These are phyloP conservation scores for Podospora comata DNA, from an alignment of 495 filamentous ascomycete genomes.

Conservation along the genomic window DNA sequence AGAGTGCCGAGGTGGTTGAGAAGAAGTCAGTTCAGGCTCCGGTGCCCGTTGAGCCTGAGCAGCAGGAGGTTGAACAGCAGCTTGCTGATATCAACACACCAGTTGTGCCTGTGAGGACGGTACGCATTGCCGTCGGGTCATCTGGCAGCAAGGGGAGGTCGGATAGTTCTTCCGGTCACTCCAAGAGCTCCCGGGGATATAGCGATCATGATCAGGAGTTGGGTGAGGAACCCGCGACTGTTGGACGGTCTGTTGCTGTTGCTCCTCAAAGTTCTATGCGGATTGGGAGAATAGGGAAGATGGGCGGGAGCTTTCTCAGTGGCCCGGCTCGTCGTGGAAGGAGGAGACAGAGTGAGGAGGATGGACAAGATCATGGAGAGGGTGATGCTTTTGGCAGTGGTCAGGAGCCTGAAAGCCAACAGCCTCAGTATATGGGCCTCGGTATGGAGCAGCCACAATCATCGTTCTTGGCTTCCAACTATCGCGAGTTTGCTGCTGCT, in stretches of 20 bases:
- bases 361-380: slow-evolving; percentile 44
- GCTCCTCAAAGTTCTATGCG: slow-evolving; percentile 66
- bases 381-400: slow-evolving; percentile 30
- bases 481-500: slow-evolving; percentile 36
- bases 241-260: slow-evolving; percentile 46
- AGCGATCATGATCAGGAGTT: slow-evolving; percentile 42
- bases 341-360: slow-evolving; percentile 71
- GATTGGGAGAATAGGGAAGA: slow-evolving; percentile 67
- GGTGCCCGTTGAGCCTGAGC: slow-evolving; percentile 20
- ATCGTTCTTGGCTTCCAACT: slow-evolving; percentile 36
- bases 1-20: slow-evolving; percentile 31
- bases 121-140: slow-evolving; percentile 54
- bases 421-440: slow-evolving; percentile 36
- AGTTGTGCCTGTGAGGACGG: slow-evolving; percentile 58
- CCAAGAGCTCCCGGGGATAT: slow-evolving; percentile 31
- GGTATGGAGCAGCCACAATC: slow-evolving; percentile 33
- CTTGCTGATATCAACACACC: slow-evolving; percentile 63
- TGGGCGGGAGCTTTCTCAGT: slow-evolving; percentile 69
- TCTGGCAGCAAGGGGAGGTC: slow-evolving; percentile 40
- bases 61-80: slow-evolving; percentile 27
- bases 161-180: slow-evolving; percentile 41
- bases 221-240: slow-evolving; percentile 43
- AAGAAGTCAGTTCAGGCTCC: background rate
- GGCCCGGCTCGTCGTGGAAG: slow-evolving; percentile 71
- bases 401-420: slow-evolving; percentile 39